Percentiles rank a stretch among this genome's conserved stretches.
phyloP scores from a whole-genome alignment of 176 grass and related monocot genomes.

The Calamus simplicifolius region DNA sequence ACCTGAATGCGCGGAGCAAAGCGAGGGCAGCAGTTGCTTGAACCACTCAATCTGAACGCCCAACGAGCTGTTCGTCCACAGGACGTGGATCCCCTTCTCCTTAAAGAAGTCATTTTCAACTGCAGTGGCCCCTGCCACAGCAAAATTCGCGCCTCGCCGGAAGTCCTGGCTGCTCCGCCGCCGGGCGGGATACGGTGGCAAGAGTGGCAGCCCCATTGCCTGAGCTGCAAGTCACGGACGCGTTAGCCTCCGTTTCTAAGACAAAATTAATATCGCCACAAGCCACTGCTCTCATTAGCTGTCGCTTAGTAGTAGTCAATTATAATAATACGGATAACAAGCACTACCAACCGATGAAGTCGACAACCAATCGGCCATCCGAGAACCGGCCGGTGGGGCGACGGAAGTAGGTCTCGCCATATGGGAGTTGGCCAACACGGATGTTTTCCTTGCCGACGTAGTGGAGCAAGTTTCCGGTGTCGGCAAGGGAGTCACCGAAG shows the following conservation, averaged over 20 bases:
- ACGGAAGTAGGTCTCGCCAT: constrained; percentile 57
- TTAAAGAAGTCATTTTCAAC: neutral
- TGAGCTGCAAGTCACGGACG: neutral
- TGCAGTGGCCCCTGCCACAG: constrained; percentile 8
- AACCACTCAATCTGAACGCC: constrained; percentile 7
- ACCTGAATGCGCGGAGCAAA: constrained; percentile 11
- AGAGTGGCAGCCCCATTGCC: neutral
- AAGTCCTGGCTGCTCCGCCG: neutral
- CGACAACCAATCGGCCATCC: constrained; percentile 6
- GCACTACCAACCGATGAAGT: constrained; percentile 5
- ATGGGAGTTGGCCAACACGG: constrained; percentile 24
- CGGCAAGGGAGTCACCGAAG: constrained; percentile 68
- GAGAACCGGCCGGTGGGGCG: constrained; percentile 30
- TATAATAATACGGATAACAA: neutral
- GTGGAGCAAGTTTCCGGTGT: constrained; percentile 44
- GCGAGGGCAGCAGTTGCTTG: neutral
- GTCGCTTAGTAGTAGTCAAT: neutral
- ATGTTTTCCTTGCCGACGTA: neutral
- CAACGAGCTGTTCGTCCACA: neutral
- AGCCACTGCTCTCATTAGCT: no score
- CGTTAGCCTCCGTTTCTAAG: neutral
- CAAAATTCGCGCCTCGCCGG: constrained; percentile 1
- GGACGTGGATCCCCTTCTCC: neutral
- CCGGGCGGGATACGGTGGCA: neutral
- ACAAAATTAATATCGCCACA: neutral